Evolutionary conservation across 306 rosid genomes (phyloP).

Genomic region (Corylus avellana): DNA sequence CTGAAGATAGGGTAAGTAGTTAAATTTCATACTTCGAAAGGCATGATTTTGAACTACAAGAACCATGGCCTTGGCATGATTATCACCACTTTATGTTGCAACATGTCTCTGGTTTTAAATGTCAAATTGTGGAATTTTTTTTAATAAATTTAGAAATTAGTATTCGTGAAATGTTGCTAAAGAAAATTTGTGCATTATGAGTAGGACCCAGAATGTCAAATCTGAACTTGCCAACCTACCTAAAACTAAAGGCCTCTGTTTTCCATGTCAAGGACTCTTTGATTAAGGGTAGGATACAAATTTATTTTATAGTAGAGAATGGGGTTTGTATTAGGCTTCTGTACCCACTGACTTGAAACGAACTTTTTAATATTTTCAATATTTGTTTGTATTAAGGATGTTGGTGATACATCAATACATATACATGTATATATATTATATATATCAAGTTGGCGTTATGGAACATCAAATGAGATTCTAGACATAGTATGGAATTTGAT

Average conservation of each 20-base stretch:
- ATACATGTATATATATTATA: background rate
- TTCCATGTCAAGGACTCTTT: background rate
- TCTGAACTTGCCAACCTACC: background rate
- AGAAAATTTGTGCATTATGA: background rate
- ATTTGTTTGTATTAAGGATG: background rate
- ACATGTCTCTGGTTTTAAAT: slow-evolving; percentile 17
- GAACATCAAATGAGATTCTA: background rate
- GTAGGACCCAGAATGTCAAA: background rate
- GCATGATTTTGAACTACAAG: background rate
- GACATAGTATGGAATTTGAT: background rate
- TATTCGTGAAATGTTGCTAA: background rate
- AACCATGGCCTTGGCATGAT: background rate
- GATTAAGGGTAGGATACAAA: background rate
- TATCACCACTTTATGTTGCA: background rate
- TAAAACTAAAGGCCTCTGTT: background rate
- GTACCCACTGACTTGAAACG: background rate
- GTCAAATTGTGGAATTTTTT: background rate
- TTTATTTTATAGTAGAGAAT: background rate
- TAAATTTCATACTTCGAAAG: slow-evolving; percentile 17
- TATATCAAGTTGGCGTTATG: background rate
- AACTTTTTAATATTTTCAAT: background rate
- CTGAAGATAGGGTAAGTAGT: slow-evolving; percentile 74
- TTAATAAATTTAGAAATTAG: background rate
- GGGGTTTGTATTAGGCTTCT: background rate
- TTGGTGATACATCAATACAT: background rate